A percentile compares a stretch with the other conserved stretches of the same genome.
Conservation (phyloP, 805 yeast species). For the Candida gorgasii region DNA sequence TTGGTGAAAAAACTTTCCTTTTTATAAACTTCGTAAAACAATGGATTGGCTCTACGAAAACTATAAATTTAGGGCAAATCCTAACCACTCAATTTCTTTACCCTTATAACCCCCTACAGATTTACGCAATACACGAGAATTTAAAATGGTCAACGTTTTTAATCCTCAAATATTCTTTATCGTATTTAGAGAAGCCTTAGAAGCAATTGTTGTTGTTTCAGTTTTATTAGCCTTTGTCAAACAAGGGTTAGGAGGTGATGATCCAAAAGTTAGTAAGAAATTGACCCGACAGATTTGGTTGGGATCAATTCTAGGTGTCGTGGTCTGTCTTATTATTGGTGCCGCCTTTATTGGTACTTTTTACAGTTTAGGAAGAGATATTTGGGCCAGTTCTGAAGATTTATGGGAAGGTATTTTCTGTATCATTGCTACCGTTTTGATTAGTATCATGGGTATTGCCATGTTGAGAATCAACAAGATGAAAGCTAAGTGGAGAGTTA, state of each 20-base stretch:
- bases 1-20: neutral
- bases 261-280: constrained; percentile 55
- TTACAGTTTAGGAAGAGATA: constrained; percentile 75
- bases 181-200: constrained; percentile 90
- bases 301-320: constrained; percentile 73
- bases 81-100: neutral
- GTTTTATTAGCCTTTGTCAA: constrained; percentile 88
- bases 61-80: constrained; percentile 1
- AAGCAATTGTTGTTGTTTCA: constrained; percentile 89
- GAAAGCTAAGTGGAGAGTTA: constrained; percentile 96
- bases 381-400: constrained; percentile 87
- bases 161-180: constrained; percentile 80
- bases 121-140: neutral
- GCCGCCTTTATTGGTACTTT: constrained; percentile 94
- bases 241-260: constrained; percentile 73
- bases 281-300: constrained; percentile 82
- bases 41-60: neutral
- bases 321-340: constrained; percentile 82
- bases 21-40: neutral
- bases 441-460: constrained; percentile 93
- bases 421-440: constrained; percentile 84
- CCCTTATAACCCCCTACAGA: constrained; percentile 13
- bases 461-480: constrained; percentile 94
- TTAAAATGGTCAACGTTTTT: constrained; percentile 46
- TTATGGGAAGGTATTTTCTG: constrained; percentile 97